phyloP scores from a whole-genome alignment of 805 yeast genomes.

The Candida patagonica region DNA sequence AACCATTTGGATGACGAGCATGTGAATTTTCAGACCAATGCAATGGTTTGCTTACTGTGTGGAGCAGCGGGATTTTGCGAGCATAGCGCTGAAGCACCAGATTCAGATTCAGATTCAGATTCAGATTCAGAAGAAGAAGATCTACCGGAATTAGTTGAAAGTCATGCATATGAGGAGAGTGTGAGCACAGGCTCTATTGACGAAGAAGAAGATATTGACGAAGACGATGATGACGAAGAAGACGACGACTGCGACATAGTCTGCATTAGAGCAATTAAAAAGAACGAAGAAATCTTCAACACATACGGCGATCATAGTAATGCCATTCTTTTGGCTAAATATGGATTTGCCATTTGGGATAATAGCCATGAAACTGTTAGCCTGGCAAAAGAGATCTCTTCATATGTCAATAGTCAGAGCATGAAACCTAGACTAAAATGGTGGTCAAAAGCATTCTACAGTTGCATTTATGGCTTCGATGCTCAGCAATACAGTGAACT shows the following conservation, averaged over 20 bases:
- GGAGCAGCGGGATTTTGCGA: constrained; percentile 38
- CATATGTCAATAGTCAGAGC: constrained; percentile 26
- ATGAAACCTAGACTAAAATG: constrained; percentile 28
- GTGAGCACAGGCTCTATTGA: no score
- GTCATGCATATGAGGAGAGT: constrained; percentile 11
- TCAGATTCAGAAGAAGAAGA: constrained; percentile 7
- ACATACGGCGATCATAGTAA: constrained; percentile 73
- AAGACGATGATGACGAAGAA: constrained; percentile 20
- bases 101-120: neutral
- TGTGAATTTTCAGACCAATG: constrained; percentile 56
- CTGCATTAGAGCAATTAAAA: constrained; percentile 34
- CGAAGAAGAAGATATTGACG: constrained; percentile 4
- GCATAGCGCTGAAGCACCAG: constrained; percentile 22
- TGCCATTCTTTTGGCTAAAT: constrained; percentile 56
- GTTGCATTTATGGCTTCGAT: constrained; percentile 20
- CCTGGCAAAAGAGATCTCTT: constrained; percentile 43
- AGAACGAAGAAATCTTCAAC: constrained; percentile 61
- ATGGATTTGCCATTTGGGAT: constrained; percentile 61
- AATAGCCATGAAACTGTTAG: constrained; percentile 49
- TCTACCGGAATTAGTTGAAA: constrained; percentile 18
- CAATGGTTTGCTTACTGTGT: constrained; percentile 44
- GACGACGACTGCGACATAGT: constrained; percentile 61
- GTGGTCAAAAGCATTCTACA: constrained; percentile 42
- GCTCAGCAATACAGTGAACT: constrained; percentile 11
- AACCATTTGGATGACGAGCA: constrained; percentile 60